Percentiles rank a stretch among this genome's conserved stretches.
phyloP scores from a whole-genome alignment of 495 filamentous ascomycete genomes.

The Penicillium crystallinum region DNA sequence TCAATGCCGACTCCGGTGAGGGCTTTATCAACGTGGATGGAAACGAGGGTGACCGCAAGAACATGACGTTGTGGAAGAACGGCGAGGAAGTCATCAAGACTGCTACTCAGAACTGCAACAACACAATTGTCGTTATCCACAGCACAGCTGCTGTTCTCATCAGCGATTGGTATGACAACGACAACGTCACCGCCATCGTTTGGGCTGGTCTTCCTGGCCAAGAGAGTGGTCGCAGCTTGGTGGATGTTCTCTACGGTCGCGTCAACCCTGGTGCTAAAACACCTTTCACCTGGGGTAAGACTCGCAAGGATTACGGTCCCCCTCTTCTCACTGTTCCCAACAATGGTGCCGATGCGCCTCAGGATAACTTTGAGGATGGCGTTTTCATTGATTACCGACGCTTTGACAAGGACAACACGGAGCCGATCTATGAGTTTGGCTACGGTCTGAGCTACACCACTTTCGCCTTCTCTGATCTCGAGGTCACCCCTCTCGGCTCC shows the following conservation, averaged over 20 bases:
- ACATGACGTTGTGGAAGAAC: conserved; percentile 82
- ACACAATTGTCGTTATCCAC: conserved; percentile 92
- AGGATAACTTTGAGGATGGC: conserved; percentile 79
- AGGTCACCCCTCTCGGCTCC: conserved; percentile 52
- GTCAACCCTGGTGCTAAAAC: conserved; percentile 82
- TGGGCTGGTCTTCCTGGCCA: conserved; percentile 94
- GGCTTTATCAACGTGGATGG: conserved; percentile 78
- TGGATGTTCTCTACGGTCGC: conserved; percentile 84
- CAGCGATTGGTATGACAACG: conserved; percentile 69
- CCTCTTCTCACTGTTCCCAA: conserved; percentile 72
- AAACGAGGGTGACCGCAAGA: conserved; percentile 87
- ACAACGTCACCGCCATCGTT: conserved; percentile 91
- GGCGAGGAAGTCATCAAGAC: conserved; percentile 75
- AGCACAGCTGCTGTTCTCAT: conserved; percentile 76
- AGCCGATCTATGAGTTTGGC: conserved; percentile 87
- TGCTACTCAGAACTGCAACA: conserved; percentile 72
- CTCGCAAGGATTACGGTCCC: conserved; percentile 66
- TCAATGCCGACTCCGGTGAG: conserved; percentile 83
- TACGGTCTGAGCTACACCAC: conserved; percentile 86
- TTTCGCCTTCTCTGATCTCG: conserved; percentile 72
- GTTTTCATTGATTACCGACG: conserved; percentile 91
- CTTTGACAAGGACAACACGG: conserved; percentile 70
- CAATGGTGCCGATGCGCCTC: conserved; percentile 63
- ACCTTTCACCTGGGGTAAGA: conserved; percentile 82
- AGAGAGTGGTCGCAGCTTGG: conserved; percentile 85